These are phyloP conservation scores for Peterozyma xylosa DNA, from an alignment of 805 yeast genomes.

Conservation along the genomic window DNA sequence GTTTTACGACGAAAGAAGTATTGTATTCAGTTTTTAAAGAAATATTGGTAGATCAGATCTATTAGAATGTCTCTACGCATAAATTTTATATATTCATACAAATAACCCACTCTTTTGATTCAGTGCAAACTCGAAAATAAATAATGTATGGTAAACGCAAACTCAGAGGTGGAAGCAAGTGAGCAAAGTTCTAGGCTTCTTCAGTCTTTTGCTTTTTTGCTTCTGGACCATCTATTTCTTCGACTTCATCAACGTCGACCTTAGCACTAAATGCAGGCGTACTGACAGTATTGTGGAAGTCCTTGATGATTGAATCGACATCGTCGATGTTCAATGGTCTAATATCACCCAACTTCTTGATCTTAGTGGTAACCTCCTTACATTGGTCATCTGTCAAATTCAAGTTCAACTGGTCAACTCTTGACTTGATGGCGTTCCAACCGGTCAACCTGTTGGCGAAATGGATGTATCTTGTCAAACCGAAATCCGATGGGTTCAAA, in stretches of 20 bases:
- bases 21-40: too few species aligned
- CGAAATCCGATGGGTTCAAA: conserved; percentile 50
- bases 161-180: too few species aligned
- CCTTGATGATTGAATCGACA: conserved; percentile 52
- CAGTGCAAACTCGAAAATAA: too few species aligned
- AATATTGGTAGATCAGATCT: too few species aligned
- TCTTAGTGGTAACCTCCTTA: conserved; percentile 47
- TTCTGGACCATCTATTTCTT: conserved; percentile 5
- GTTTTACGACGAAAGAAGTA: too few species aligned
- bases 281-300: conserved; percentile 18
- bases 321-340: conserved; percentile 54
- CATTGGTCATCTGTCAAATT: conserved; percentile 49
- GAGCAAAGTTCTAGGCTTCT: too few species aligned
- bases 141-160: too few species aligned
- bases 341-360: conserved; percentile 51
- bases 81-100: too few species aligned
- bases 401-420: conserved; percentile 54
- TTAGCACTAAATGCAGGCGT: not conserved
- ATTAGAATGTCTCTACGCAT: too few species aligned
- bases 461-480: conserved; percentile 53
- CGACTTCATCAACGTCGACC: not conserved
- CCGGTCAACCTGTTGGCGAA: conserved; percentile 57
- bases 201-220: conserved; percentile 8
- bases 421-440: conserved; percentile 55
- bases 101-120: too few species aligned